Evolutionary conservation across 768 basidiomycete species (phyloP), one percentile per base, ranked within the genome.

Genomic region (Mrakia hoshinonis): DNA sequence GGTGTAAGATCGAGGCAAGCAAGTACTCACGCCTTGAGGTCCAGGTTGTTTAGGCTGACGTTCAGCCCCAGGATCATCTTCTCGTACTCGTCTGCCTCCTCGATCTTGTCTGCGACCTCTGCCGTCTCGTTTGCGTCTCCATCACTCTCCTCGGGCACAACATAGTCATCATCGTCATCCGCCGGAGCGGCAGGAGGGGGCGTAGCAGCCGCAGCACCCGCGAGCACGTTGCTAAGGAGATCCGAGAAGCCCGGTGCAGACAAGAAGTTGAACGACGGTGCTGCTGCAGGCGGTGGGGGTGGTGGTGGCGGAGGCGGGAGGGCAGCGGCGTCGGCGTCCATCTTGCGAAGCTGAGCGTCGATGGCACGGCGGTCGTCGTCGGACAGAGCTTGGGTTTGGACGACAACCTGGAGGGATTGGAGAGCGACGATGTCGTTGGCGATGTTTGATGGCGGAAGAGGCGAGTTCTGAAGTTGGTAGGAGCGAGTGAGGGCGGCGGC

Each of bases 71-170:
- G 54, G 2, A 72, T 55, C 51, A 49, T n/a, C 26, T 31, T 65
- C 55, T 72, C 70, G 22, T 66, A 72, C 2, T 60, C 70, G 48
- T 67, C 70, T n/a, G 65, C 54, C 47, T 67, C 70, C 47, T 67
- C 66, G 31, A 66, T 43, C 52, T 34, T 46, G 12, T 38, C 18
- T 22, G 36, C 58, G 22, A 36, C 24, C 54, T 71, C 70, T 11
- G 22, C 43, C 24, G 13, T 9, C 24, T 58, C 29, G 5, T 34
- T 47, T 22, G 24, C 64, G 7, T 36, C 47, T 10, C 49, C 64
- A 10, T 66, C 46, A 5, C 48, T 65, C 15, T n/a, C 62, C 36
- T 48, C 58, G 22, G 58, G 58, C 13, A 61, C 58, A 6, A 39
- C 58, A 36, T 61, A 61, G 31, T 61, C 58, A 31, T 31, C 58